Conservation (phyloP, 495 filamentous ascomycete species). For the Parathielavia hyrcaniae region DNA sequence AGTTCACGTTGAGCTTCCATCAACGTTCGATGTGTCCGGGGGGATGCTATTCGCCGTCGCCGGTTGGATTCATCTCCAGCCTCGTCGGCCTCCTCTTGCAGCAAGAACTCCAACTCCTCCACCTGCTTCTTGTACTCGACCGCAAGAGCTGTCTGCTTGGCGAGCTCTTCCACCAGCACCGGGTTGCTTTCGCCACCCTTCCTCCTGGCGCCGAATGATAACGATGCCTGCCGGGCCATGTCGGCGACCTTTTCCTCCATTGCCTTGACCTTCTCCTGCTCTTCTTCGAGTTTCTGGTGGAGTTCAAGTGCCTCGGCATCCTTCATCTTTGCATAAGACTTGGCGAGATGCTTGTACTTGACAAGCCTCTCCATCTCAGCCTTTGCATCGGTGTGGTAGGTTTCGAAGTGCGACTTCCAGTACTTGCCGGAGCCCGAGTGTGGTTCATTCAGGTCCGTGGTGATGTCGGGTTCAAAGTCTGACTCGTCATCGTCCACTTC, state of each 20-base stretch:
- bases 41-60: constrained; percentile 36
- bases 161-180: constrained; percentile 51
- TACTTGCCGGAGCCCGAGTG: constrained; percentile 81
- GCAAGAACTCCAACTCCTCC: constrained; percentile 50
- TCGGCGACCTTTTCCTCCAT: constrained; percentile 56
- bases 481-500: constrained; percentile 36
- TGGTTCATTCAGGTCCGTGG: constrained; percentile 71
- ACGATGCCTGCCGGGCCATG: constrained; percentile 50
- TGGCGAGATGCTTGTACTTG: constrained; percentile 75
- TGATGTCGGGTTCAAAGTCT: constrained; percentile 51
- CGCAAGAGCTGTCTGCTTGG: constrained; percentile 61
- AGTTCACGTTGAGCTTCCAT: constrained; percentile 43
- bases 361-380: constrained; percentile 70
- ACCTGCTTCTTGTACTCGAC: constrained; percentile 62
- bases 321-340: constrained; percentile 84
- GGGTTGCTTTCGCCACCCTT: constrained; percentile 44
- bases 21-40: constrained; percentile 42
- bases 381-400: constrained; percentile 72
- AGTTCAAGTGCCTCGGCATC: constrained; percentile 72
- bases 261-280: constrained; percentile 45
- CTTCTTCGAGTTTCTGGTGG: constrained; percentile 62
- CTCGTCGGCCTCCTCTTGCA: constrained; percentile 41
- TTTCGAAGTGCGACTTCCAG: constrained; percentile 88
- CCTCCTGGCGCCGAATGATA: constrained; percentile 30
- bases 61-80: constrained; percentile 28